Conservation (phyloP, 768 basidiomycete genomes). For the Suillus placidus region DNA sequence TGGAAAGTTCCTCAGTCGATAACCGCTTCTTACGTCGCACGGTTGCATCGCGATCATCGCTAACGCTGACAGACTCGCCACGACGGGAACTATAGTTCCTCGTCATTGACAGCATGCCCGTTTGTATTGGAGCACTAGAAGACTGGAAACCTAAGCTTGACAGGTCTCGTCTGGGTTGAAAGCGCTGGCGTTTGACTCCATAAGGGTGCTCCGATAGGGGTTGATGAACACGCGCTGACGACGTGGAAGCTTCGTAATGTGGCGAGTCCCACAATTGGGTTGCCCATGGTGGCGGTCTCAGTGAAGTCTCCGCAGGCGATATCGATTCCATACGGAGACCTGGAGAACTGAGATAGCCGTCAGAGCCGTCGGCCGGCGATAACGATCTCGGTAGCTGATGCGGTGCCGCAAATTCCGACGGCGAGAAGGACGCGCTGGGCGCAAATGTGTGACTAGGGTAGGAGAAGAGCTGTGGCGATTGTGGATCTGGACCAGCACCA, state of each 20-base stretch:
- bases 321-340: slow-evolving; percentile 55
- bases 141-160: slow-evolving; percentile 63
- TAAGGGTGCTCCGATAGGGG: slow-evolving; percentile 47
- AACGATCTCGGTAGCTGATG: slow-evolving; percentile 65
- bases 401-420: slow-evolving; percentile 59
- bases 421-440: slow-evolving; percentile 58
- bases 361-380: slow-evolving; percentile 57
- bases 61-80: slow-evolving; percentile 63
- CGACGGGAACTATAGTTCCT: slow-evolving; percentile 63
- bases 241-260: slow-evolving; percentile 47
- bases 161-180: slow-evolving; percentile 42
- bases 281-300: slow-evolving; percentile 66
- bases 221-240: slow-evolving; percentile 49
- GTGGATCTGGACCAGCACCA: slow-evolving; percentile 42
- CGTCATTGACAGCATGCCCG: slow-evolving; percentile 49
- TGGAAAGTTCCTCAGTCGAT: slow-evolving; percentile 37
- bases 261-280: slow-evolving; percentile 64
- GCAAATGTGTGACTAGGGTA: slow-evolving; percentile 53
- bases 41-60: slow-evolving; percentile 73
- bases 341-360: slow-evolving; percentile 44
- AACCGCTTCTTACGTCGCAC: slow-evolving; percentile 60
- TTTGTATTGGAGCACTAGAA: slow-evolving; percentile 66
- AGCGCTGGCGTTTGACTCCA: slow-evolving; percentile 42
- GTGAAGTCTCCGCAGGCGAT: slow-evolving; percentile 62
- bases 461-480: slow-evolving; percentile 48